Conservation (phyloP, 805 yeast species). For the Ogataea pignaliae region DNA sequence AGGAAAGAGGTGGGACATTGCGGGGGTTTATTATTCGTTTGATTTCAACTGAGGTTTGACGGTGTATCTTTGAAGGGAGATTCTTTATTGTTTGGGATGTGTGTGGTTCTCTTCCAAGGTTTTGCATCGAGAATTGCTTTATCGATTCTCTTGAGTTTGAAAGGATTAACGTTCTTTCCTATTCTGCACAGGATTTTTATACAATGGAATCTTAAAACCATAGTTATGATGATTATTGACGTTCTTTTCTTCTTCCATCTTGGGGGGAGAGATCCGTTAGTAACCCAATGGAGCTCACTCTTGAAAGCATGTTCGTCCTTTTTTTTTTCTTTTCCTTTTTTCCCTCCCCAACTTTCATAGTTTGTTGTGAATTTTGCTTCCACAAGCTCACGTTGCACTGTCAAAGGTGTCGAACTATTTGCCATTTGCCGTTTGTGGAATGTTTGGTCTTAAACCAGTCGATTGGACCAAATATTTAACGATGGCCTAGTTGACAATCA, state of each 20-base stretch:
- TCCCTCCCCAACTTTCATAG: slow-evolving; percentile 5
- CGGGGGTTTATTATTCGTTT: background rate
- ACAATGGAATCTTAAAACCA: slow-evolving; percentile 46
- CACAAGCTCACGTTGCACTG: slow-evolving; percentile 42
- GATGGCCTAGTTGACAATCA: background rate
- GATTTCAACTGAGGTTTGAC: background rate
- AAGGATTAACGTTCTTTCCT: slow-evolving; percentile 8
- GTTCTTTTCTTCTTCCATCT: background rate
- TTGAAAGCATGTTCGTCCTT: slow-evolving; percentile 55
- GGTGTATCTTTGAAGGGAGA: background rate
- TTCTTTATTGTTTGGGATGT: background rate
- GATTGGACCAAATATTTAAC: background rate
- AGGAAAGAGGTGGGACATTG: background rate
- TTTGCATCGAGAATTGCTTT: background rate
- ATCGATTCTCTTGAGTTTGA: slow-evolving; percentile 11
- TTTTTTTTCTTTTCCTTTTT: slow-evolving; percentile 12
- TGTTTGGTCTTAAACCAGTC: background rate
- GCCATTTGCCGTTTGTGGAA: background rate
- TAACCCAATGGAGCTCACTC: slow-evolving; percentile 90
- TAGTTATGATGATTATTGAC: slow-evolving; percentile 66
- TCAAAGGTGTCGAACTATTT: slow-evolving; percentile 60
- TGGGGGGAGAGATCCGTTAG: slow-evolving; percentile 14
- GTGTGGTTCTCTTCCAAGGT: background rate
- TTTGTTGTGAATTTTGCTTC: slow-evolving; percentile 28
- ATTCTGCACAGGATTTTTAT: slow-evolving; percentile 59